These are phyloP conservation scores for Plasmodium blacklocki DNA, from an alignment of 169 alveolate species.

Conservation along the genomic window DNA sequence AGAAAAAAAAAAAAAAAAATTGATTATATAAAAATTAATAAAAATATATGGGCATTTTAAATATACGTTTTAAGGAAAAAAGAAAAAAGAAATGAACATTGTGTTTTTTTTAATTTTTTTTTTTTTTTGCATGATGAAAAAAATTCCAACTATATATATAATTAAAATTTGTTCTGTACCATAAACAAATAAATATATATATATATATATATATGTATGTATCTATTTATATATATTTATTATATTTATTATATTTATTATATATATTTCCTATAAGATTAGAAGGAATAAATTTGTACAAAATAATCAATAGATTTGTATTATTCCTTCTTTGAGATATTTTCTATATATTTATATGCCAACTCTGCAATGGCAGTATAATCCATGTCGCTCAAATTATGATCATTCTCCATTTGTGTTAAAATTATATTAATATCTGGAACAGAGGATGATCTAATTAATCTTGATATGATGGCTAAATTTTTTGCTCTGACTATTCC, in stretches of 20 bases:
- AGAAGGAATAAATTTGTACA: background rate
- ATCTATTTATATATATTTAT: background rate
- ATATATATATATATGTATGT: background rate
- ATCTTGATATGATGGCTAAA: slow-evolving; percentile 65
- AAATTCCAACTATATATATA: too few relatives aligned
- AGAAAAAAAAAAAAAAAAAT: too few relatives aligned
- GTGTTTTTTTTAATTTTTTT: too few relatives aligned
- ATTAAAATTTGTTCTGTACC: too few relatives aligned
- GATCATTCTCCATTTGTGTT: slow-evolving; percentile 57
- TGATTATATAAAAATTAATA: too few relatives aligned
- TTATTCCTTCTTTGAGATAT: slow-evolving; percentile 10
- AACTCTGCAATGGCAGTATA: slow-evolving; percentile 40
- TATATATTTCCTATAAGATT: background rate
- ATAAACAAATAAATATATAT: background rate
- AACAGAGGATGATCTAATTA: slow-evolving; percentile 58
- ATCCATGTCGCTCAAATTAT: slow-evolving; percentile 24
- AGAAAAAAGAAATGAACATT: too few relatives aligned
- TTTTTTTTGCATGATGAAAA: too few relatives aligned
- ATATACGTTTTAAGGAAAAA: too few relatives aligned
- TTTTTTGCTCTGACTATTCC: slow-evolving; percentile 73
- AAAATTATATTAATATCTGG: slow-evolving; percentile 59
- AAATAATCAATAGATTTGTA: background rate
- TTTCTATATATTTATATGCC: slow-evolving; percentile 53
- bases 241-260: background rate
- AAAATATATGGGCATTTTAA: too few relatives aligned